Evolutionary conservation across 228 moss, liverwort and hornwort species (phyloP).

Genomic region (Sphagnum magellanicum): DNA sequence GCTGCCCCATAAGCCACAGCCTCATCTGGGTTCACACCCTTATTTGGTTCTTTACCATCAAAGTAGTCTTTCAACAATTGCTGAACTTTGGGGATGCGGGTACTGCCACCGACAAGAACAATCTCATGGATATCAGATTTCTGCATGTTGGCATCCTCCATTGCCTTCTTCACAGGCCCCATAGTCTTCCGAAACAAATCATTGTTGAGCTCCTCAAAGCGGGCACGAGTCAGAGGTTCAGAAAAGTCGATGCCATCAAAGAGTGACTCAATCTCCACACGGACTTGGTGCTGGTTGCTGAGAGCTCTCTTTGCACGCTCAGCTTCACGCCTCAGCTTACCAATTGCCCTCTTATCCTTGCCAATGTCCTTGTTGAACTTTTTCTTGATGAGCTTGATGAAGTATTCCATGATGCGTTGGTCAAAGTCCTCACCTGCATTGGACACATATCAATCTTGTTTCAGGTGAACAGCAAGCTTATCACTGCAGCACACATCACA

Average conservation of each 20-base stretch:
- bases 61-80: conserved; percentile 40
- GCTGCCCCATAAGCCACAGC: conserved; percentile 58
- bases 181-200: conserved; percentile 58
- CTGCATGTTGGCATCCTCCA: conserved; percentile 53
- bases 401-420: conserved; percentile 61
- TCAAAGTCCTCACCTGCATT: conserved; percentile 46
- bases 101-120: conserved; percentile 48
- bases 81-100: conserved; percentile 62
- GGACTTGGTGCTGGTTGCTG: conserved; percentile 65
- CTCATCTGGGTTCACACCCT: conserved; percentile 63
- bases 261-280: conserved; percentile 51
- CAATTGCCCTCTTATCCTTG: conserved; percentile 61
- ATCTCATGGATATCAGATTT: conserved; percentile 58
- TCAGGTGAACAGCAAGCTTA: not conserved
- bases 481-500: not conserved
- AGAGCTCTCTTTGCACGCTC: conserved; percentile 59
- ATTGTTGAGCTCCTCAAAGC: conserved; percentile 67
- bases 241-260: conserved; percentile 62
- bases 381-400: conserved; percentile 67
- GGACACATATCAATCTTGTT: too few species aligned
- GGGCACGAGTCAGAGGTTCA: conserved; percentile 53
- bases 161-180: conserved; percentile 66
- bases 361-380: conserved; percentile 52
- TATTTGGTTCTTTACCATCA: conserved; percentile 60
- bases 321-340: conserved; percentile 53